Conservation (phyloP, 768 basidiomycete genomes). For the Ephemerocybe angulata region DNA sequence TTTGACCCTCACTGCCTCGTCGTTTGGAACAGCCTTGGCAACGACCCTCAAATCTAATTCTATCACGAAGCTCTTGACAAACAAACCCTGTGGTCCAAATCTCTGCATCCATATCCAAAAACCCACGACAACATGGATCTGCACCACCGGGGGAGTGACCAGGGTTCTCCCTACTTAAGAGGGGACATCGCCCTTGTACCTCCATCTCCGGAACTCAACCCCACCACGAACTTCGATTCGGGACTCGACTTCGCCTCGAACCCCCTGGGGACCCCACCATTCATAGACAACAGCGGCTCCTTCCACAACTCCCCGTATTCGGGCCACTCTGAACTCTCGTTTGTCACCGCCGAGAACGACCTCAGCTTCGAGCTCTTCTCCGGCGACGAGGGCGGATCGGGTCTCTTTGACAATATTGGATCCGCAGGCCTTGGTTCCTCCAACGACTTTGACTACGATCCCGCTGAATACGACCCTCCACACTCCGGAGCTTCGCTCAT, state of each 20-base stretch:
- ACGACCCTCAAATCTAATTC: not conserved
- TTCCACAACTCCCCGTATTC: conserved; percentile 58
- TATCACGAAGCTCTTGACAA: not conserved
- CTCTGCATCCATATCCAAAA: not conserved
- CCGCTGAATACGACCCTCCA: conserved; percentile 67
- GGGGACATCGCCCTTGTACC: conserved; percentile 17
- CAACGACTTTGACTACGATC: conserved; percentile 59
- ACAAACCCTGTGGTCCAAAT: not conserved
- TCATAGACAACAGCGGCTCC: conserved; percentile 18
- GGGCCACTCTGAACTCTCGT: conserved; percentile 61
- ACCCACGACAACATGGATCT: conserved; percentile 7
- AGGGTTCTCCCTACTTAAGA: conserved; percentile 25
- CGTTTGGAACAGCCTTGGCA: conserved; percentile 4
- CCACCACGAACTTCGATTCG: conserved; percentile 17
- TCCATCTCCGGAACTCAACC: conserved; percentile 26
- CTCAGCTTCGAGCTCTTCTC: conserved; percentile 45
- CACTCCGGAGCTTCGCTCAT: conserved; percentile 44
- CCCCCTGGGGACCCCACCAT: conserved; percentile 17
- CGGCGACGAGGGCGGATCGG: conserved; percentile 35
- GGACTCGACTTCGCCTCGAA: conserved; percentile 12
- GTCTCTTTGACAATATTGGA: conserved; percentile 16
- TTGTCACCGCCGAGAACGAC: conserved; percentile 45
- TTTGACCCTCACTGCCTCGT: not conserved
- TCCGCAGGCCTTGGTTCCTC: conserved; percentile 3
- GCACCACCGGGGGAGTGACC: not conserved